A percentile compares a stretch with the other conserved stretches of the same genome.
Conservation (phyloP, 306 rosid species). For the Oemleria cerasiformis region DNA sequence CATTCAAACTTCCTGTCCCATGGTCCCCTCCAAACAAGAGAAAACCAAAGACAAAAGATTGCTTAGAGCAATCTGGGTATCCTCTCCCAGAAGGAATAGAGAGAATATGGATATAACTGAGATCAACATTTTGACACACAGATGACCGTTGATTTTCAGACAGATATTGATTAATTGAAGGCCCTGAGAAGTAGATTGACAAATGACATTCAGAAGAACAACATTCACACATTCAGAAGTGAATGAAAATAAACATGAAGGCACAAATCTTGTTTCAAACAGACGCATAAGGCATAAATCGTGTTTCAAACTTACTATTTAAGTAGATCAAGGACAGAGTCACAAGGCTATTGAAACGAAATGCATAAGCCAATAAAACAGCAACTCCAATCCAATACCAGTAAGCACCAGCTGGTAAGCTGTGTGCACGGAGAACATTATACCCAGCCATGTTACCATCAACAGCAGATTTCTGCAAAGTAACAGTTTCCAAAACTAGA, state of each 20-base stretch:
- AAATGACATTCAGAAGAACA: slow-evolving; percentile 5
- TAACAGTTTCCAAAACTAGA: slow-evolving; percentile 13
- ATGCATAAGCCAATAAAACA: slow-evolving; percentile 37
- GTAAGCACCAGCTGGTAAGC: slow-evolving; percentile 50
- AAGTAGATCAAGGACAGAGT: slow-evolving; percentile 73
- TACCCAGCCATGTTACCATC: slow-evolving; percentile 50
- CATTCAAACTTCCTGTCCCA: no score
- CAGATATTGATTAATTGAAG: neutral
- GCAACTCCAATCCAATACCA: slow-evolving; percentile 82
- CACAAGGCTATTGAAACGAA: slow-evolving; percentile 57
- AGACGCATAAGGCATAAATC: slow-evolving; percentile 9
- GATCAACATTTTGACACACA: slow-evolving; percentile 2
- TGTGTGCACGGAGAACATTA: slow-evolving; percentile 48
- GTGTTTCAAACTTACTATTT: slow-evolving; percentile 55
- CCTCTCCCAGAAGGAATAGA: neutral
- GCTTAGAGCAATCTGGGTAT: neutral
- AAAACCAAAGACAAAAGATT: neutral
- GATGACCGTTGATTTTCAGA: neutral
- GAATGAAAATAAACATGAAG: neutral
- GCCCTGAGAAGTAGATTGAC: neutral
- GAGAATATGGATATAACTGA: neutral
- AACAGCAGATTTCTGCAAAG: slow-evolving; percentile 52
- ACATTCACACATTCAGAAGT: slow-evolving; percentile 18
- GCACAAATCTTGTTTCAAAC: neutral
- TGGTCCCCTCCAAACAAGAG: neutral